Base-by-base conservation (phyloP, 495 filamentous ascomycete species). In the Podospora tetraspora region DNA sequence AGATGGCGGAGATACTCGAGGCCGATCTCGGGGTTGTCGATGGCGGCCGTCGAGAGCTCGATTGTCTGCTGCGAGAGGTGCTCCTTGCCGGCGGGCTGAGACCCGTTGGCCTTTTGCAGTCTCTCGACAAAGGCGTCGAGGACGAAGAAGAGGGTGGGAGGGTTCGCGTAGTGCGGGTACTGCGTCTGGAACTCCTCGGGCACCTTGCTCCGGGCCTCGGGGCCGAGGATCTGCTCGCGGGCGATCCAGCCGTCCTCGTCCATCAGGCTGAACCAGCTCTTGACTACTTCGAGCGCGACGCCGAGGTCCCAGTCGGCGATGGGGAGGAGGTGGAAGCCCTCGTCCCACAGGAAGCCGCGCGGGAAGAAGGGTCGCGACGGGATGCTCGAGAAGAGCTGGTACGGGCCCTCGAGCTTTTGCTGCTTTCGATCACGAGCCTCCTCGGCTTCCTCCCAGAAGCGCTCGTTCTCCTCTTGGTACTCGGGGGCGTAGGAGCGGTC, bases 211-310 rank as follows among this genome's bases (percentile, higher is more conserved):
- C 95, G 89, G 52, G 95, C 95, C 79, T 99, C 95, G n/a, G 84
- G 77, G 61, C 95, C 95, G 10, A 99, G 86, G 64, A 99, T 99
- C 79, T 98, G 96, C 78, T 99, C 95, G 57, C 95, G 91, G 6
- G 87, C 92, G 79, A 99, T 98, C 95, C 95, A 99, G 60, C 95
- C 95, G 75, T 98, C 93, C 57, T 95, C 93, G 72, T 99, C 95
- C 85, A 97, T 96, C 6, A 96, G 84, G 67, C 89, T 92, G 79
- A 97, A 92, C 96, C 96, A 99, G 78, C 91, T 96, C 81, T 91
- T 92, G 66, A 98, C 88, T 67, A 98, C 91, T 67, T 97, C 92
- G 24, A 99, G 89, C 0, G 92, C 89, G 60, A 99, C 85, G 76
- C 97, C 93, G 34, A 91, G 88, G 73, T 99, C 95, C 87, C 92